Base-by-base conservation (phyloP, 1,284 basidiomycete species). In the Puccinia novopanici region DNA sequence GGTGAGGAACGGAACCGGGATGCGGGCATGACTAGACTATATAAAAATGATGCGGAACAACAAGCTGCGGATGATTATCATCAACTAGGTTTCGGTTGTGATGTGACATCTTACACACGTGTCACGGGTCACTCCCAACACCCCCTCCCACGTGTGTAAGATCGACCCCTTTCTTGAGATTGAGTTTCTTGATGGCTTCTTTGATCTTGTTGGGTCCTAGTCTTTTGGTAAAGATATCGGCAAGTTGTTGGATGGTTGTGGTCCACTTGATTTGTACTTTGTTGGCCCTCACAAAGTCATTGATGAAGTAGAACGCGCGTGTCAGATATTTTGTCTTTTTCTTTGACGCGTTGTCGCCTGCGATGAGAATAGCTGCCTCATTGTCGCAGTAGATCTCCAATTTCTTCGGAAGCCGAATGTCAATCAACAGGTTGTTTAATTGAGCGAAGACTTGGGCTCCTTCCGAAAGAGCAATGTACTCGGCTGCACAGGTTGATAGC, bases 381-480 rank as follows among this genome's bases (percentile, higher is more conserved):
- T 73, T 73, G 34, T 73, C 70, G 50, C 70, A 55, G 15, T 17
- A 54, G 1, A 73, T 54, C 30, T 50, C 22, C n/a, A 68, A 24
- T 5, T 2, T 6, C 4, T 34, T 37, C 10, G n/a, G 6, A 15
- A 45, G 42, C 9, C 30, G 15, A 5, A 70, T 24, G 3, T 70
- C 67, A 22, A 40, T 15, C 0, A 70, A 15, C n/a, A 68, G 19
- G 61, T 65, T 68, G 37, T 48, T 52, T 8, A 68, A 13, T 6
- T 50, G 42, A n/a, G 70, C 45, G 0, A 73, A 19, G 13, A 19
- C 17, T 55, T 55, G 27, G 2, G 70, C 3, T 37, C 50, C 70
- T 0, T 55, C 52, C 3, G 70, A 73, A 10, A 73, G 30, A 5
- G 70, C 70, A 17, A 73, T 24, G 24, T 75, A 75, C 34, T 75